Base-by-base conservation (phyloP, 192 early-diverging fungal species). In the Coemansia sp. region DNA sequence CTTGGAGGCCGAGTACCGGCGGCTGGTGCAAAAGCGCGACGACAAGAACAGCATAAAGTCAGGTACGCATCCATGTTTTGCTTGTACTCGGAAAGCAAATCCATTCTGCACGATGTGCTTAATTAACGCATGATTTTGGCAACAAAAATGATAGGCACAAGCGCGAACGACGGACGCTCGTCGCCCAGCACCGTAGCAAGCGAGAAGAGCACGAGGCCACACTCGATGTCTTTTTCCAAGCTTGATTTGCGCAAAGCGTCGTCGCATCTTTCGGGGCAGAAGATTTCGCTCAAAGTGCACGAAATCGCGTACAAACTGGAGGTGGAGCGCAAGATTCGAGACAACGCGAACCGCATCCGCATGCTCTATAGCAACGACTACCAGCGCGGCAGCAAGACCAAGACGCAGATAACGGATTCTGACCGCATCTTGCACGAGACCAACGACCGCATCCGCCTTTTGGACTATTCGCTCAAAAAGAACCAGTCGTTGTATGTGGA, bases 271-370 rank as follows among this genome's bases (percentile, higher is more conserved):
- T 87, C 86, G 5, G 84, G 72, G n/a, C 84, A 87, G 47, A 88
- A 89, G 76, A 85, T 91, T 40, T 88, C 89, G 37, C 77, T 89
- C 69, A 94, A 94, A 75, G 82, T 98, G 19, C 85, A 87, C 36
- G 93, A 96, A 74, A 84, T 96, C 28, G 87, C 88, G 36, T 89
- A 87, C 68, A 97, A 97, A 78, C 86, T 98, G 14, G 91, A 95
- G 56, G 89, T 98, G 19, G 97, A 99, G 82, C 88, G 85, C 66
- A 95, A 95, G 77, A 87, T 99, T n/a, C 84, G 88, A 64, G 89
- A 78, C 50, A 75, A 70, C 31, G 75, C 72, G 57, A 78, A 72
- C 69, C 54, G 71, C 50, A 82, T 72, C 66, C 65, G 72, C 55
- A 58, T 40, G 59, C 58, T 81, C 12, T 78, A 79, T 72, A 75